Conservation (phyloP, 2,329 filamentous ascomycete species). For the Fusarium solani-melongenae region DNA sequence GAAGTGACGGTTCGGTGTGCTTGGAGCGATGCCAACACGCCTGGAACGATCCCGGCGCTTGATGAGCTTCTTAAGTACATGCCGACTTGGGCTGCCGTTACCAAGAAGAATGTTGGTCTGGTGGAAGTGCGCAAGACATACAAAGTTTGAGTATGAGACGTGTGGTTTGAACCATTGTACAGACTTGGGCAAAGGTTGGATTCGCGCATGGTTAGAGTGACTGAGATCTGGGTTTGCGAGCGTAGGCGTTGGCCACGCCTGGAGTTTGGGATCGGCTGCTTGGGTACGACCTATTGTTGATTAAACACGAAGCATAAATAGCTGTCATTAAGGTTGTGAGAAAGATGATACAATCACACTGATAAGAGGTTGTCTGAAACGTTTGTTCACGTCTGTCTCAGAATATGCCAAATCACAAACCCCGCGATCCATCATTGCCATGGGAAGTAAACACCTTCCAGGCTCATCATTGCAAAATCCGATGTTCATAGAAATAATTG, state of each 20-base stretch:
- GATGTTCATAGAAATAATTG: background rate
- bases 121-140: constrained; percentile 81
- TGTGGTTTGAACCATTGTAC: background rate
- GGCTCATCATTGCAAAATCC: background rate
- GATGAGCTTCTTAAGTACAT: constrained; percentile 82
- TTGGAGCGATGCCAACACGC: constrained; percentile 86
- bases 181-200: background rate
- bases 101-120: constrained; percentile 80
- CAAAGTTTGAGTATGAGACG: constrained; percentile 9
- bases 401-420: too few species aligned
- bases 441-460: too few species aligned
- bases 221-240: background rate
- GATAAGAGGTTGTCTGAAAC: background rate
- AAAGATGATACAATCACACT: background rate
- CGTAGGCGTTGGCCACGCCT: constrained; percentile 22
- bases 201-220: constrained; percentile 17
- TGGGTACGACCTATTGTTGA: constrained; percentile 18
- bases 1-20: constrained; percentile 79
- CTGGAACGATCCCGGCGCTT: constrained; percentile 80
- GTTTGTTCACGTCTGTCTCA: too few species aligned
- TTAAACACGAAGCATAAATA: constrained; percentile 23
- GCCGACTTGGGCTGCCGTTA: constrained; percentile 82
- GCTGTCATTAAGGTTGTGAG: constrained; percentile 5
- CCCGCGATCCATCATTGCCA: too few species aligned
- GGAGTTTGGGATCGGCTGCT: constrained; percentile 20